phyloP scores from a whole-genome alignment of 371 early-diverging fungal genomes.

The Circinella umbellata region DNA sequence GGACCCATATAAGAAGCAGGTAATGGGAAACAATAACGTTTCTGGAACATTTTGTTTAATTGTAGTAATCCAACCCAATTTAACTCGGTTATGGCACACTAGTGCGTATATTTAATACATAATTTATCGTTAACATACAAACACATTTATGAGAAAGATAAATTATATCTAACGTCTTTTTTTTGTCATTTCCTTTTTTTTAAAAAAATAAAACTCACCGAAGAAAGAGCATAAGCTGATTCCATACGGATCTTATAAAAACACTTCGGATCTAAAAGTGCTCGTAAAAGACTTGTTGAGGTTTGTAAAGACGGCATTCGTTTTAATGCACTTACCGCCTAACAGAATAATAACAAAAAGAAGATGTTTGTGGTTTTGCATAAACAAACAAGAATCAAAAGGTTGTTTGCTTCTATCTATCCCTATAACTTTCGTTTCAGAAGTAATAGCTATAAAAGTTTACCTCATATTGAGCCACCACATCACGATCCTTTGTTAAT shows the following conservation, averaged over 20 bases:
- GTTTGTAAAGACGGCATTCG: conserved; percentile 71
- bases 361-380: not conserved
- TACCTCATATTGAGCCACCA: conserved; percentile 93
- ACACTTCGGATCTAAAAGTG: conserved; percentile 82
- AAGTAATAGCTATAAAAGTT: not conserved
- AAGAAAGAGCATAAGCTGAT: conserved; percentile 85
- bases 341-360: not conserved
- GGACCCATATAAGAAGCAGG: conserved; percentile 16
- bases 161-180: not conserved
- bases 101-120: too few species aligned
- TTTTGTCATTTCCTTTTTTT: not conserved
- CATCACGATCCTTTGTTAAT: conserved; percentile 92
- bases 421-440: not conserved
- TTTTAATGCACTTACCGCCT: conserved; percentile 75
- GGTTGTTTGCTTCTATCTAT: not conserved
- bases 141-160: not conserved
- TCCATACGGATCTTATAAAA: conserved; percentile 94
- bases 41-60: conserved; percentile 76
- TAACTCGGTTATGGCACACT: conserved; percentile 22
- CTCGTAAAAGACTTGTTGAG: conserved; percentile 77
- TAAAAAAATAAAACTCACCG: conserved; percentile 29
- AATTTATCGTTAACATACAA: not conserved
- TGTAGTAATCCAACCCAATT: conserved; percentile 79
- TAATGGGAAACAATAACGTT: conserved; percentile 72
- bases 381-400: not conserved